Evolutionary conservation across 192 early-diverging fungal genomes (phyloP).

Genomic region (Coemansia sp.): DNA sequence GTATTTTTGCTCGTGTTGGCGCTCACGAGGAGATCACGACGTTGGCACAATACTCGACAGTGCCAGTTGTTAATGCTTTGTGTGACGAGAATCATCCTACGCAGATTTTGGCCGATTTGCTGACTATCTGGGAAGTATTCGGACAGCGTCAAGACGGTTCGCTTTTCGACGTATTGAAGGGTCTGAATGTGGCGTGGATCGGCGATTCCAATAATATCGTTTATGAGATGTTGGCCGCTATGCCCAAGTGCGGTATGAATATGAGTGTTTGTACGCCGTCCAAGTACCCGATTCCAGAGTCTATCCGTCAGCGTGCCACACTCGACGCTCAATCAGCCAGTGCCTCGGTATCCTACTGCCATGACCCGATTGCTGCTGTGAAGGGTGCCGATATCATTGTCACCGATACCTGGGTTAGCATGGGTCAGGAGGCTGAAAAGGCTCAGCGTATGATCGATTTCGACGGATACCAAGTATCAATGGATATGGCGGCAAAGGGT

Average conservation of each 20-base stretch:
- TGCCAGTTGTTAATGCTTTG: conserved; percentile 95
- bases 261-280: conserved; percentile 82
- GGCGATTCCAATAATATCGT: conserved; percentile 98
- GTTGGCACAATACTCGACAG: conserved; percentile 81
- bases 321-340: conserved; percentile 61
- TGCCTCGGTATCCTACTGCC: conserved; percentile 58
- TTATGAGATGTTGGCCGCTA: conserved; percentile 83
- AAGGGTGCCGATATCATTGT: conserved; percentile 84
- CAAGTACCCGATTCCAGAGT: conserved; percentile 73
- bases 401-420: conserved; percentile 98
- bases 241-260: conserved; percentile 85
- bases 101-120: conserved; percentile 93
- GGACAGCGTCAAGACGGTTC: conserved; percentile 25
- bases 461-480: conserved; percentile 85
- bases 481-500: conserved; percentile 74
- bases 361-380: conserved; percentile 77
- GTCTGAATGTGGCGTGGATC: conserved; percentile 92
- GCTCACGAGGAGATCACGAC: conserved; percentile 86
- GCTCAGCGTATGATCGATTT: conserved; percentile 78
- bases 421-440: conserved; percentile 97
- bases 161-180: conserved; percentile 56
- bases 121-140: conserved; percentile 87
- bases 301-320: conserved; percentile 69
- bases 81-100: conserved; percentile 95
- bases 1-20: conserved; percentile 91